Conservation (phyloP, 2,329 filamentous ascomycete genomes). For the Beauveria medogensis region DNA sequence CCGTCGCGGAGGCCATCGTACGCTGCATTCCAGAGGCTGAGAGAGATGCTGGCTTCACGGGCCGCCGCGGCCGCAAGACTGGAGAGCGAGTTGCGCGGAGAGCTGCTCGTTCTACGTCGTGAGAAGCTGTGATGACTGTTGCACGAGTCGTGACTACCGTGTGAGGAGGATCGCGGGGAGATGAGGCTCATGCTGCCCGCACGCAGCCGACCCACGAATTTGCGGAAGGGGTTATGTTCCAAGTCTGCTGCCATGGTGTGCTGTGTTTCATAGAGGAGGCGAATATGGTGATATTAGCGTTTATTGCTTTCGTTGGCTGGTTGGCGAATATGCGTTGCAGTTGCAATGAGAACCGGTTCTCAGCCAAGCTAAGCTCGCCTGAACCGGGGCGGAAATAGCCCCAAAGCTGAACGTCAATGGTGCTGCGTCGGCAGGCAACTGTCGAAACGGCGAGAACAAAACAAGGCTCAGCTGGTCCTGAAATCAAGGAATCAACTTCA, state of each 20-base stretch:
- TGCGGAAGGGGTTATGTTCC: slow-evolving; percentile 2
- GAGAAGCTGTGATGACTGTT: not conserved
- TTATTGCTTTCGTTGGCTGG: not conserved
- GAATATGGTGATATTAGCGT: not conserved
- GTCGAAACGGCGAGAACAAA: not conserved
- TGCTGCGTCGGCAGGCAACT: not conserved
- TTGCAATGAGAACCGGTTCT: not conserved
- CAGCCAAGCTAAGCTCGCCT: not conserved
- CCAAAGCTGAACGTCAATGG: slow-evolving; percentile 1
- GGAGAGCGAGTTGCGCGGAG: slow-evolving; percentile 4
- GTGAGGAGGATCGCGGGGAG: not conserved
- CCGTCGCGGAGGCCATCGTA: slow-evolving; percentile 26
- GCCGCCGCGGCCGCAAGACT: not conserved
- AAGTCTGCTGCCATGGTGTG: slow-evolving; percentile 1
- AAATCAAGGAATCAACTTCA: slow-evolving; percentile 7
- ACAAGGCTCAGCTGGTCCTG: not conserved
- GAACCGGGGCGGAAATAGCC: not conserved
- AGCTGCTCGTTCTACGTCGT: not conserved
- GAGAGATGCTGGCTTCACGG: slow-evolving; percentile 16
- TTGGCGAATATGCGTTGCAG: not conserved
- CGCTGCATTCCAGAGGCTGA: slow-evolving; percentile 27
- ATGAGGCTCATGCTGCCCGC: slow-evolving; percentile 10
- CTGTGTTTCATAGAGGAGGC: not conserved
- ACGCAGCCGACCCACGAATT: slow-evolving; percentile 8
- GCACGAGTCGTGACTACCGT: not conserved